These are phyloP conservation scores for Cenococcum geophilum DNA, from an alignment of 495 filamentous ascomycete genomes.

Conservation along the genomic window DNA sequence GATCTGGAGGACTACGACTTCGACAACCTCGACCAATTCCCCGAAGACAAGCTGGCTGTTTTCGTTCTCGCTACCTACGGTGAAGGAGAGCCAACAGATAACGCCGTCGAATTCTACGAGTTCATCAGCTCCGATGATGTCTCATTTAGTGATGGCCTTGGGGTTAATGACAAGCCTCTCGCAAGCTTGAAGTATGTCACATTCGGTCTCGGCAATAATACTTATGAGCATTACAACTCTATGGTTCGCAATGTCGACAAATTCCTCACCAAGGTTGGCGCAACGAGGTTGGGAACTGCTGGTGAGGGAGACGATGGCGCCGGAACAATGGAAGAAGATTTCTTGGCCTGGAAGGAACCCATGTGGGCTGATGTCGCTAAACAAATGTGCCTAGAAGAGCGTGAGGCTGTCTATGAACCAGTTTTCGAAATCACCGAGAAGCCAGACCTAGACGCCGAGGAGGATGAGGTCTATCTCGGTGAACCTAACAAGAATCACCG, in stretches of 20 bases:
- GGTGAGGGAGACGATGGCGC: conserved; percentile 98
- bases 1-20: conserved; percentile 98
- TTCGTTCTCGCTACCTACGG: conserved; percentile 98
- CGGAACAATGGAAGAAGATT: conserved; percentile 99
- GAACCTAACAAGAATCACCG: conserved; percentile 96
- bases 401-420: conserved; percentile 93
- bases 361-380: conserved; percentile 88
- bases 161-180: conserved; percentile 63
- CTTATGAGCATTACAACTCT: conserved; percentile 98
- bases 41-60: conserved; percentile 83
- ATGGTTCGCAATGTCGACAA: conserved; percentile 91
- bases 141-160: conserved; percentile 65
- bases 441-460: conserved; percentile 64
- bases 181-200: conserved; percentile 84
- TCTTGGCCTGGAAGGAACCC: conserved; percentile 97
- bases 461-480: conserved; percentile 86
- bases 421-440: conserved; percentile 79
- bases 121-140: conserved; percentile 80
- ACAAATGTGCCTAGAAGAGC: conserved; percentile 83
- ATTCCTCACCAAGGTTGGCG: conserved; percentile 73
- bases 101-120: conserved; percentile 98
- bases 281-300: conserved; percentile 72
- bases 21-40: conserved; percentile 85
- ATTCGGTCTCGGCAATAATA: conserved; percentile 97
- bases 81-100: conserved; percentile 97